These are phyloP conservation scores for Triglochin maritima DNA, from an alignment of 106 monocot species.

Conservation along the genomic window DNA sequence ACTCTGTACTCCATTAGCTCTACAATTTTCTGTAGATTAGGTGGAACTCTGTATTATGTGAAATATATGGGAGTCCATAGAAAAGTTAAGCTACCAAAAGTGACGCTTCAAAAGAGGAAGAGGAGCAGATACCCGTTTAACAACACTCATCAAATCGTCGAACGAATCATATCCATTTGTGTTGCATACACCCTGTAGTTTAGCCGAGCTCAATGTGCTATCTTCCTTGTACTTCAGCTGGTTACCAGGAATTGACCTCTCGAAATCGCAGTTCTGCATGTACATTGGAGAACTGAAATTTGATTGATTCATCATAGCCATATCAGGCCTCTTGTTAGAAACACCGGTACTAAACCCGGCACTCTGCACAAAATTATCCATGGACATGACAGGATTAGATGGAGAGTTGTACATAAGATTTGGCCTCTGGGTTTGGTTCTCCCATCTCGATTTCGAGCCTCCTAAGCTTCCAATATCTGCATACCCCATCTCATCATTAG, in stretches of 20 bases:
- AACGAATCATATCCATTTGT: constrained; percentile 6
- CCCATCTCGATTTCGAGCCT: not conserved
- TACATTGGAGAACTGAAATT: not conserved
- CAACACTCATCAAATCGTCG: constrained; percentile 11
- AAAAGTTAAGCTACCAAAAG: not conserved
- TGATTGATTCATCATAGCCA: not conserved
- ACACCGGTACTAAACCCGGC: not conserved
- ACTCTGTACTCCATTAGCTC: no score
- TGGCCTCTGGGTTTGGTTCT: not conserved
- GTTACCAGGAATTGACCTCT: not conserved
- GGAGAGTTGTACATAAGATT: constrained; percentile 1
- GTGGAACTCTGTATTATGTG: no score
- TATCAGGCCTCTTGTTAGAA: not conserved
- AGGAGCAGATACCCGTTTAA: constrained; percentile 10
- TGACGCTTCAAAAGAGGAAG: not conserved
- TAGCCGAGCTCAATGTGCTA: not conserved
- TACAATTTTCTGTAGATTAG: no score
- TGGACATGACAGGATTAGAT: not conserved
- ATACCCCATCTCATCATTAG: not conserved
- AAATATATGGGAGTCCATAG: no score
- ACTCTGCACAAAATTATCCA: not conserved
- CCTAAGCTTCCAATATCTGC: constrained; percentile 1
- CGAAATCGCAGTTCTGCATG: not conserved
- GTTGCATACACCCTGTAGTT: not conserved
- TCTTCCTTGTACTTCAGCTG: not conserved